Percentiles rank a stretch among this genome's conserved stretches.
Conservation (phyloP, 2,329 filamentous ascomycete genomes). For the Penicillium sumatraense region DNA sequence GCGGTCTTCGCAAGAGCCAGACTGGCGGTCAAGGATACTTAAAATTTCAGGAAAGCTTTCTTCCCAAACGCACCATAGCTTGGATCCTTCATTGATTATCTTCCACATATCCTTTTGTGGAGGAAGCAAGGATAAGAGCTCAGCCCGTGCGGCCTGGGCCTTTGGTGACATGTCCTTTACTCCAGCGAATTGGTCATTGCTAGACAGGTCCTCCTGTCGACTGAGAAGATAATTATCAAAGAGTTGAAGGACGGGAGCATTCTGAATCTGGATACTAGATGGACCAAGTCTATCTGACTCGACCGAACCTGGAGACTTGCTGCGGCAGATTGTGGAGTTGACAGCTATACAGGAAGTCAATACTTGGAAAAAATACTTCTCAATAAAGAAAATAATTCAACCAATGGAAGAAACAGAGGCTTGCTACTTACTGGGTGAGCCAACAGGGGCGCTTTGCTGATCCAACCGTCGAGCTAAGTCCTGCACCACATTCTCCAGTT, state of each 20-base stretch:
- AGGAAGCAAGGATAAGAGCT: constrained; percentile 41
- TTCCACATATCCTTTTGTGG: constrained; percentile 34
- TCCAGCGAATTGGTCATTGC: constrained; percentile 27
- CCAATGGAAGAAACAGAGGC: not conserved
- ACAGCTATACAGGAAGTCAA: constrained; percentile 1
- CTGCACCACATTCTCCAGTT: constrained; percentile 43
- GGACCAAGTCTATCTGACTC: constrained; percentile 27
- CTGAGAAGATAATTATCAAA: constrained; percentile 45
- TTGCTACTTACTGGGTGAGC: constrained; percentile 8
- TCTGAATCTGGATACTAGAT: constrained; percentile 34
- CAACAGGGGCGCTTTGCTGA: constrained; percentile 18
- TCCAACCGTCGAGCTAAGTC: constrained; percentile 38
- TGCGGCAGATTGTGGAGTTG: not conserved
- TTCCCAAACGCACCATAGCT: constrained; percentile 39
- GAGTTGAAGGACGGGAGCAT: constrained; percentile 42
- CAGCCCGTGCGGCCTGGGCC: constrained; percentile 28
- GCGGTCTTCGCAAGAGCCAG: constrained; percentile 11
- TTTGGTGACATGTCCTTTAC: constrained; percentile 33
- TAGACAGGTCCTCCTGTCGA: constrained; percentile 33
- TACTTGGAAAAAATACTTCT: not conserved
- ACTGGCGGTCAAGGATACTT: constrained; percentile 6
- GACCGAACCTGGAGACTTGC: constrained; percentile 11
- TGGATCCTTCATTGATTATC: constrained; percentile 35
- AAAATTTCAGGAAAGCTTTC: constrained; percentile 39
- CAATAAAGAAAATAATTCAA: not conserved